Evolutionary conservation across 306 rosid species (phyloP), one percentile per base, ranked within the genome.

Genomic region (Phaseolus lunatus): DNA sequence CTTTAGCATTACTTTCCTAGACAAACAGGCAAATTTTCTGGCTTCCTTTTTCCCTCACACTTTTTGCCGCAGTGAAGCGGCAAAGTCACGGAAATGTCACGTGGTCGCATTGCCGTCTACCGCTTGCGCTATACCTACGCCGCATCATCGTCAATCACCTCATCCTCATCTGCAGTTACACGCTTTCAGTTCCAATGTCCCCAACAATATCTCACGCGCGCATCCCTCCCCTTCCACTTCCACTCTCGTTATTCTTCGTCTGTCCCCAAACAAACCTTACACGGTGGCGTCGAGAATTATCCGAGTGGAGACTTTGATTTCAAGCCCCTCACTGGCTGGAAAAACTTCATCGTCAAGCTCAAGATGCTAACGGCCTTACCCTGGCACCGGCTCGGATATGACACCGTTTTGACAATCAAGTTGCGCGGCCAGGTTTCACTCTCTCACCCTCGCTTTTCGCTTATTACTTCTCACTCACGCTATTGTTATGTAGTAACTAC

Each of bases 351-450:
- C 33, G 92, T 89, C n/a, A 90, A 95, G 80, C 92, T 95, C 27
- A 87, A 71, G 72, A 89, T 89, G 93, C 86, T 95, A 22, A 53
- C 77, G 18, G 98, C 98, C 0, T 85, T 84, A 43, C 99, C 99
- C 4, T 92, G 96, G 96, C 86, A 89, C 74, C 99, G 97, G 23
- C 85, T 95, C 43, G 93, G 82, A 22, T 81, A 90, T 69, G 97
- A 92, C 64, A 85, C 88, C 61, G 88, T 95, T n/a, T 84, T 90
- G 69, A 85, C 89, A 14, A 83, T 95, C 90, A 91, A 86, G 78
- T 73, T 95, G 83, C 97, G 96, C 31, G 98, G 97, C 83, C 90
- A 89, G 97, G 98, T 94, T 78, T 83, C 24, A 14, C 13, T 10
- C 44, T 39, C 44, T 9, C 12, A 2, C 11, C 13, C 44, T 39